Percentiles rank a stretch among this genome's conserved stretches.
These are phyloP conservation scores for Trichosporon sp. DNA, from an alignment of 1,284 basidiomycete genomes.

Conservation along the genomic window DNA sequence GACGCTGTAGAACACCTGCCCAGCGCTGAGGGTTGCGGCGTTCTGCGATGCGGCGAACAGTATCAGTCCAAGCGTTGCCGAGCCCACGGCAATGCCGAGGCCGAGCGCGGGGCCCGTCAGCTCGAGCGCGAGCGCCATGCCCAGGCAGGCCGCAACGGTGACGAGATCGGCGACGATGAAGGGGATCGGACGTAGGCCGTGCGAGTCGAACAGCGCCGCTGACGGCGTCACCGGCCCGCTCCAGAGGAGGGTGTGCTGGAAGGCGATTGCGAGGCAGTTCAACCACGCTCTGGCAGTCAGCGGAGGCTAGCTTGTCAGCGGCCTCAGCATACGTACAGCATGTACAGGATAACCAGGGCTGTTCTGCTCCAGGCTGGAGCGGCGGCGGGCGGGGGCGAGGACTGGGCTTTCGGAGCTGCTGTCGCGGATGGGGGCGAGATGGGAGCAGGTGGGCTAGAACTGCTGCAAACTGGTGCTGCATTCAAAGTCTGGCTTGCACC, in stretches of 20 bases:
- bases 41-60: conserved; percentile 38
- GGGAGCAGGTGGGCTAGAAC: too few relatives aligned
- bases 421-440: too few relatives aligned
- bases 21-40: conserved; percentile 37
- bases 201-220: conserved; percentile 29
- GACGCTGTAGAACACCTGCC: conserved; percentile 42
- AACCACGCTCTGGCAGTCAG: conserved; percentile 34
- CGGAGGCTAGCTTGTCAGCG: neutral
- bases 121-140: conserved; percentile 38
- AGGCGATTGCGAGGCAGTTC: conserved; percentile 38
- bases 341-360: conserved; percentile 28
- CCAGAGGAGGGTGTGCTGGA: conserved; percentile 37
- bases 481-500: too few relatives aligned
- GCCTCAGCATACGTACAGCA: conserved; percentile 26
- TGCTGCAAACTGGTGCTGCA: too few relatives aligned
- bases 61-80: conserved; percentile 40
- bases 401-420: too few relatives aligned
- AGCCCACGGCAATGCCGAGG: conserved; percentile 24
- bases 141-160: conserved; percentile 36
- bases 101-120: conserved; percentile 37
- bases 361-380: conserved; percentile 35
- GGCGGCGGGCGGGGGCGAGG: too few relatives aligned
- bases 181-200: conserved; percentile 43
- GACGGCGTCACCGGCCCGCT: conserved; percentile 36
- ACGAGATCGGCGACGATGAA: conserved; percentile 37